phyloP scores from a whole-genome alignment of 2,329 filamentous ascomycete genomes.

The Gaeumannomyces sp. region DNA sequence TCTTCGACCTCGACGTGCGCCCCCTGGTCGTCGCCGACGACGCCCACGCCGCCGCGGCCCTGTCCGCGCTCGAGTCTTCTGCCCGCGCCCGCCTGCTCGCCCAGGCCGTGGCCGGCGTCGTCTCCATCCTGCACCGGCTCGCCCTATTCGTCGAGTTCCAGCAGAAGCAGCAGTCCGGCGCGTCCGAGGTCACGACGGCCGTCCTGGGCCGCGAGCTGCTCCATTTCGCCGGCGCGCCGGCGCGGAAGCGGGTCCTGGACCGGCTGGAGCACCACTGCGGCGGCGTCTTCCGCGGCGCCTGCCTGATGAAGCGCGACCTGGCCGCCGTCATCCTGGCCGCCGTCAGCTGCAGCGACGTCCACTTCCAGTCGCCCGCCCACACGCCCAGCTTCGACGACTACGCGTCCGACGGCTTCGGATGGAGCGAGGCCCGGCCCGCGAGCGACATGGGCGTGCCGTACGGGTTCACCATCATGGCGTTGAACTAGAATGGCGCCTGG shows the following conservation, averaged over 20 bases:
- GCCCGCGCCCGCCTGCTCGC: constrained; percentile 28
- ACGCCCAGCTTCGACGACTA: constrained; percentile 20
- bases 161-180: too few species aligned
- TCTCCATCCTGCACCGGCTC: constrained; percentile 24
- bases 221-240: constrained; percentile 24
- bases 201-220: constrained; percentile 23
- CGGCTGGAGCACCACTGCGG: constrained; percentile 23
- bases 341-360: constrained; percentile 20
- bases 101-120: constrained; percentile 29
- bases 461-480: constrained; percentile 30
- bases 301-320: constrained; percentile 27
- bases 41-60: constrained; percentile 19
- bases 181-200: constrained; percentile 15
- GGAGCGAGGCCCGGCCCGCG: constrained; percentile 22
- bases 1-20: constrained; percentile 27
- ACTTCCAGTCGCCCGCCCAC: constrained; percentile 13
- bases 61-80: constrained; percentile 24
- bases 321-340: constrained; percentile 25
- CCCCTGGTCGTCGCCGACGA: constrained; percentile 24
- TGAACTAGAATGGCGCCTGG: constrained; percentile 23
- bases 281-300: constrained; percentile 23
- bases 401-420: constrained; percentile 20
- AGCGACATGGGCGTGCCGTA: constrained; percentile 31
- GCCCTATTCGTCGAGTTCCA: constrained; percentile 9
- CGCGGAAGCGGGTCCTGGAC: constrained; percentile 24